Base-by-base conservation (phyloP, 2,329 filamentous ascomycete genomes). In the Celoporthe dispersa region DNA sequence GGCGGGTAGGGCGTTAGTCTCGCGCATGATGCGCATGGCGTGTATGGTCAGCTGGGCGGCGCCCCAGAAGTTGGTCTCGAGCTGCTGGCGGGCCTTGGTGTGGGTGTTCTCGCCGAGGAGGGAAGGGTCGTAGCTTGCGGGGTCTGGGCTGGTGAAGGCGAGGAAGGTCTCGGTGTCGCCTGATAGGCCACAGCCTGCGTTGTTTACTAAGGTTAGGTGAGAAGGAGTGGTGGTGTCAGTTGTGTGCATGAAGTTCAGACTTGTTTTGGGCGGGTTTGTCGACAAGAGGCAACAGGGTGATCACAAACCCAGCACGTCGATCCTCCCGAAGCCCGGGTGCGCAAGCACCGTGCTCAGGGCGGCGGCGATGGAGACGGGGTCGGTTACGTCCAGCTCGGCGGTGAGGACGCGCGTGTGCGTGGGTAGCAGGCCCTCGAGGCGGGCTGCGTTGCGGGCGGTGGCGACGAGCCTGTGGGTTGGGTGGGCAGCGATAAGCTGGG, bases 381-480 rank as follows among this genome's bases (percentile, higher is more conserved):
- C 83, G 0, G 80, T 84, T 2, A 86, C 83, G 66, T 85, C 83
- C 2, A 85, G 75, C 2, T 76, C 74, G 12, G 84, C 74, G 68
- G 82, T 83, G 69, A 85, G 77, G 28, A 84, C 73, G 64, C 75
- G 64, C 33, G 74, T 71, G 4, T 63, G 53, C 22, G 76, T 71
- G 1, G 80, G 78, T 4, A 85, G 76, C 70, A 76, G 77, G 3
- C 77, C 77, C 12, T 53, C 25, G 9, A 85, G 79, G 16, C 74
- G 71, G 1, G 76, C 71, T 1, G 76, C 73, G 51, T 83, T 79
- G 14, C 84, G 81, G 2, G 77, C 77, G 1, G 77, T 78, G 0
- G 77, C 76, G 8, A 77, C 76, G 0, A 78, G 28, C 7, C 76
- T 74, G 51, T 75, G 72, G 22, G 63, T 66, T 0, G 74, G 66